A percentile compares a stretch with the other conserved stretches of the same genome.
phyloP scores from a whole-genome alignment of 1,139 yeast species.

The Wickerhamiella infanticola region DNA sequence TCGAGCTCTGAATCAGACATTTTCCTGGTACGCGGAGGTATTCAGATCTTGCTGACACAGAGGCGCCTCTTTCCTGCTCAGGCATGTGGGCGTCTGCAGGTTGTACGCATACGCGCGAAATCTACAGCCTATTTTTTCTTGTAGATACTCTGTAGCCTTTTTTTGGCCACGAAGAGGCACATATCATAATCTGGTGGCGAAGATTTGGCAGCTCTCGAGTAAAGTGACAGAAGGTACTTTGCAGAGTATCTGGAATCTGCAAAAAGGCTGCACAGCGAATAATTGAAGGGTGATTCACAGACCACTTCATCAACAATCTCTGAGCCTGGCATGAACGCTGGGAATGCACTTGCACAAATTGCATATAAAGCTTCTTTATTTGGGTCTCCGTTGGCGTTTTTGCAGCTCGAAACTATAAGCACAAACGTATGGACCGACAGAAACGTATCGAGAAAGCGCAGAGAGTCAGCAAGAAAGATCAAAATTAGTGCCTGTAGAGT shows the following conservation, averaged over 20 bases:
- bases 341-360: neutral
- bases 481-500: neutral
- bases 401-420: neutral
- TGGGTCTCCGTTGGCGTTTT: neutral
- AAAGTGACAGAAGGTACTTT: neutral
- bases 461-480: neutral
- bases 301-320: neutral
- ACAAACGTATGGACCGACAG: neutral
- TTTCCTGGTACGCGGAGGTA: no score
- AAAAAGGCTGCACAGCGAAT: neutral
- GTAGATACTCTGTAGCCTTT: no score
- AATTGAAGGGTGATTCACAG: neutral
- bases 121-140: no score
- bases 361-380: neutral
- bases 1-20: constrained; percentile 1
- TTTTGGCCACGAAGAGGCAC: no score
- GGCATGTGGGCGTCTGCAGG: no score
- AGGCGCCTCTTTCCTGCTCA: no score
- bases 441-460: neutral
- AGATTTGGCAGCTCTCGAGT: neutral
- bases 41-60: no score
- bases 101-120: no score
- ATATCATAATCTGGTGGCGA: no score
- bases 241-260: neutral
- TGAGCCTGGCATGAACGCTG: neutral